Conservation (phyloP, 192 early-diverging fungal species). For the Entrophospora sp. region DNA sequence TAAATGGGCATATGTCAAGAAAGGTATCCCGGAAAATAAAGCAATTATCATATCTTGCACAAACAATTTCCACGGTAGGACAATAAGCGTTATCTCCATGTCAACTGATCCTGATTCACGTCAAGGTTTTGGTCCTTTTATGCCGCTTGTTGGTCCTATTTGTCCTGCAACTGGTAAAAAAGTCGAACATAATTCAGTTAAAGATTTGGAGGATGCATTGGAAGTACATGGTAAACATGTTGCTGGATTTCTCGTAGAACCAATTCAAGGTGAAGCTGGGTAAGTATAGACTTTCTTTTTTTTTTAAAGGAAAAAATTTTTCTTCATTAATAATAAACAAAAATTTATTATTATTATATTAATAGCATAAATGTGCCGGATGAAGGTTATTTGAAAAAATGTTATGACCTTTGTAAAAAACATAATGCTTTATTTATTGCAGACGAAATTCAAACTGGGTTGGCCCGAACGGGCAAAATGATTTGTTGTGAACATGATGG, state of each 20-base stretch:
- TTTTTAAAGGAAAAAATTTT: background rate
- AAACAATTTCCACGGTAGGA: slow-evolving; percentile 97
- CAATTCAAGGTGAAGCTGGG: slow-evolving; percentile 98
- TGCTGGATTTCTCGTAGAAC: slow-evolving; percentile 94
- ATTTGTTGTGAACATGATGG: slow-evolving; percentile 90
- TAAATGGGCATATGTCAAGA: slow-evolving; percentile 93
- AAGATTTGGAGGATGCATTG: slow-evolving; percentile 83
- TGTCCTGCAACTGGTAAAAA: slow-evolving; percentile 61
- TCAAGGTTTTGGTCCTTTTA: slow-evolving; percentile 87
- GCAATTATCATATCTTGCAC: slow-evolving; percentile 77
- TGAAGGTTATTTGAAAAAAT: slow-evolving; percentile 80
- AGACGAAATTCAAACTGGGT: slow-evolving; percentile 97
- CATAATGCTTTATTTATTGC: slow-evolving; percentile 97
- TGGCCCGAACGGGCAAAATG: slow-evolving; percentile 89
- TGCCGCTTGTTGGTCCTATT: slow-evolving; percentile 74
- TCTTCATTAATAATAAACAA: background rate
- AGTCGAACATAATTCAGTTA: slow-evolving; percentile 77
- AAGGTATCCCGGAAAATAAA: slow-evolving; percentile 71
- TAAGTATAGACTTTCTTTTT: slow-evolving; percentile 24
- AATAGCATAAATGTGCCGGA: slow-evolving; percentile 85
- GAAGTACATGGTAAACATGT: slow-evolving; percentile 73
- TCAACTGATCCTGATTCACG: slow-evolving; percentile 83
- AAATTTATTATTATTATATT: background rate
- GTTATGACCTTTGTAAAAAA: slow-evolving; percentile 89
- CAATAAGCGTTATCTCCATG: slow-evolving; percentile 89